Base-by-base conservation (phyloP, 2,329 filamentous ascomycete species). In the Calonectria crousiana region DNA sequence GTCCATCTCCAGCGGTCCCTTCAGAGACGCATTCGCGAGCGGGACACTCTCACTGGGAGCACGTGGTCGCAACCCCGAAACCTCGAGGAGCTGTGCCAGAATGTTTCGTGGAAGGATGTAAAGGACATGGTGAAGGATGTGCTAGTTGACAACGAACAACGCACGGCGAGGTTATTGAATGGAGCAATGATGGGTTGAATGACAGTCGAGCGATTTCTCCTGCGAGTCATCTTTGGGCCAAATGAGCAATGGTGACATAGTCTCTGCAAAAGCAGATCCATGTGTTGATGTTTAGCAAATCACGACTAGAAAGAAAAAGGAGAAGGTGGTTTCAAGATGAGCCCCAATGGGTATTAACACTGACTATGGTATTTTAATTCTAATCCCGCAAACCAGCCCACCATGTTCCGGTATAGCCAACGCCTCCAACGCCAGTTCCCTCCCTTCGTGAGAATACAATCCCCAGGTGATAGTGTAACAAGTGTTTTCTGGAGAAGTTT, bases 101-200 rank as follows among this genome's bases (percentile, higher is more conserved):
- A 78, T n/a, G 74, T 83, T 11, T 72, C 60, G 16, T 86, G 84
- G 84, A 71, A 75, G 23, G 83, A 85, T 68, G 81, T 86, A n/a
- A 82, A 81, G 51, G 79, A 81, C 28, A 81, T 79, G 65, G 82
- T 84, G 10, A 79, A 83, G 41, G 75, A 82, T 20, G 75, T 82
- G 20, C 71, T 86, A 49, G 77, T 85, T 14, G 74, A 58, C 23
- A 78, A 82, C 47, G 76, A 76, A 47, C 67, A 72, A 26, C 67
- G 68, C 36, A 78, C 81, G 13, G 56, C 77, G 2, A 75, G 75
- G 49, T 67, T 77, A 9, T 72, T 84, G 74, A 52, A 32, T 26
- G 41, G 41, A 52, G 67, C 26, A 16, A 52, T 44, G 14, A 47
- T 13, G 26, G 10, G n/a, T 14, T 73, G 51, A 73, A 32, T 28